Evolutionary conservation across 108 stramenopile species (phyloP).

Genomic region (Cylindrotheca closterium): DNA sequence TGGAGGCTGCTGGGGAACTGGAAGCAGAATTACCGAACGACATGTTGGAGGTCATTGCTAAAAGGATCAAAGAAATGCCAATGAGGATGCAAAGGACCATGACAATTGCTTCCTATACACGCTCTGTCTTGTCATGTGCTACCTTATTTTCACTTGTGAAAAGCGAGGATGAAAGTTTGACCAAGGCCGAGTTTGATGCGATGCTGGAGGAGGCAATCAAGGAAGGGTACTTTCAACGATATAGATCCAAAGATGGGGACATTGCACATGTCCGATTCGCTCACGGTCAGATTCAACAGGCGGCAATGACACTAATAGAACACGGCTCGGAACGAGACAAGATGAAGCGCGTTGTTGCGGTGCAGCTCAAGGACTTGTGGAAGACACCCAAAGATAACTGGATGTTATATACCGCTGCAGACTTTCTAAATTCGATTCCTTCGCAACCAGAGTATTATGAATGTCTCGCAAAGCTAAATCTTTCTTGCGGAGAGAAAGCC

Average conservation of each 20-base stretch:
- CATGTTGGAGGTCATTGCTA: constrained; percentile 35
- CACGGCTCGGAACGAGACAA: constrained; percentile 21
- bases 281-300: constrained; percentile 57
- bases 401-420: constrained; percentile 36
- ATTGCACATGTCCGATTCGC: constrained; percentile 39
- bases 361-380: constrained; percentile 26
- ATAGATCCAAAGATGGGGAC: constrained; percentile 13
- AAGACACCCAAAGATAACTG: constrained; percentile 16
- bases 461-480: constrained; percentile 22
- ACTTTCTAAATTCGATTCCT: constrained; percentile 24
- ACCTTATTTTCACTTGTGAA: constrained; percentile 20
- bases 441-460: constrained; percentile 2
- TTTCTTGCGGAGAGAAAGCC: constrained; percentile 29
- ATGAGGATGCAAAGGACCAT: constrained; percentile 39
- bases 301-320: constrained; percentile 46
- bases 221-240: constrained; percentile 15
- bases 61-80: constrained; percentile 38
- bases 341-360: constrained; percentile 45
- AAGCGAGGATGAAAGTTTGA: constrained; percentile 14
- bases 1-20: constrained; percentile 16
- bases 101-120: constrained; percentile 45
- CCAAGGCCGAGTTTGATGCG: constrained; percentile 17
- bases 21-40: constrained; percentile 14
- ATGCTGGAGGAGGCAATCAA: constrained; percentile 29
- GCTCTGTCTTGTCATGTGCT: constrained; percentile 36